Base-by-base conservation (phyloP, 2,329 filamentous ascomycete genomes). In the Pseudogymnoascus sp. region DNA sequence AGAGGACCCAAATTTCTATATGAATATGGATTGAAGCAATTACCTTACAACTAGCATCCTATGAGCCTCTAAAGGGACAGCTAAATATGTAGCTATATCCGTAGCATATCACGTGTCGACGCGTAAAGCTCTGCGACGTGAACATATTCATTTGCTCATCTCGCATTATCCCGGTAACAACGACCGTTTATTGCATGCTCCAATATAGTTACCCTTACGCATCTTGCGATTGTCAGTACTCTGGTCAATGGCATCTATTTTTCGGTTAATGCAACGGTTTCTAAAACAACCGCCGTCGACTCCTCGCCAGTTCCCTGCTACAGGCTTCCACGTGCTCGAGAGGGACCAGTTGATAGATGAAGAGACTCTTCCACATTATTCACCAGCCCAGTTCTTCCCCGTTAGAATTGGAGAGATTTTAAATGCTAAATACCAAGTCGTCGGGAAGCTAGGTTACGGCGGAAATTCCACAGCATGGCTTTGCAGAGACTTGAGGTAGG, bases 401-500 rank as follows among this genome's bases (percentile, higher is more conserved):
- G 62, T 64, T 45, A 23, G 23, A 60, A 64, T 67, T 12, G 64
- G 64, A 9, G 64, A 66, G 23, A 41, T 67, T 2, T 60, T 67
- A 25, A n/a, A 33, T 11, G 59, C 55, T 22, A 64, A 60, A 61
- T 68, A 68, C 45, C 62, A 68, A 41, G 60, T 67, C 42, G 62
- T 68, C 12, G 45, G 22, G 35, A 68, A 68, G 55, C 55, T 67
- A 23, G 64, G 66, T 16, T 68, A 63, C 60, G 64, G 67, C 14
- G 33, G 52, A 7, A 63, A 39, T 42, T 68, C 67, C 16, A 67
- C 66, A 8, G 64, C 65, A 5, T 68, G 66, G 66, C 63, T 67
- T 12, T 62, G 60, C 12, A 41, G 63, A 58, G 66, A 68, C 55
- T 58, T 64, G 16, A 64, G 33, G 65, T 59, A 66, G 64, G 64